These are phyloP conservation scores for Eragrostis curvula DNA, from an alignment of 176 grass and related monocot species.

Conservation along the genomic window DNA sequence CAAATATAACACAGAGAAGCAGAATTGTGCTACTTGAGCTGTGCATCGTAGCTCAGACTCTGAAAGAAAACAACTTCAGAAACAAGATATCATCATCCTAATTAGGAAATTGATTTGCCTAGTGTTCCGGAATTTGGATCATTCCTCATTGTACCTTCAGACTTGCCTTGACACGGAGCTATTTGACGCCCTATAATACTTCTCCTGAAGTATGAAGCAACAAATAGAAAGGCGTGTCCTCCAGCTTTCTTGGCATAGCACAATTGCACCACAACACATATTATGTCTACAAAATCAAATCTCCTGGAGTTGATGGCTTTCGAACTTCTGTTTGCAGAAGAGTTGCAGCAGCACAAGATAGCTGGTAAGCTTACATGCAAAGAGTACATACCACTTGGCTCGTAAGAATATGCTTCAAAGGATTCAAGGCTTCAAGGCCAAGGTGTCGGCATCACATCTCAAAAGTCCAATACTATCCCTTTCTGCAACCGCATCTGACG, in stretches of 20 bases:
- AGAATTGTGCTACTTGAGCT: neutral
- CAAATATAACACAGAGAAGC: neutral
- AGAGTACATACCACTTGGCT: constrained; percentile 20
- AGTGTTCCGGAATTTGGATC: neutral
- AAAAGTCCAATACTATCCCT: no score
- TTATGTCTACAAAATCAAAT: neutral
- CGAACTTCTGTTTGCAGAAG: neutral
- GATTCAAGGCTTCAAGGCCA: no score
- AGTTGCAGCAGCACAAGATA: neutral
- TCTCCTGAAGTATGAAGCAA: neutral
- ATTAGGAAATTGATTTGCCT: neutral
- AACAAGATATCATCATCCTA: neutral
- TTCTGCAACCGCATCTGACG: no score
- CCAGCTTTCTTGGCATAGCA: neutral
- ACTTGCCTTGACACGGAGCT: neutral
- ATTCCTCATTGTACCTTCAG: neutral
- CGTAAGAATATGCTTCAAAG: constrained; percentile 30
- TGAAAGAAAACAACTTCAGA: neutral
- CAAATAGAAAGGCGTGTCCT: neutral
- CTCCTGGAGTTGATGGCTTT: no score
- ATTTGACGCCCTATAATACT: neutral
- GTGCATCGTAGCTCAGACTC: constrained; percentile 15
- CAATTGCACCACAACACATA: no score
- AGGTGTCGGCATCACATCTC: no score
- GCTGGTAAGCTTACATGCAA: neutral